A percentile compares a stretch with the other conserved stretches of the same genome.
These are phyloP conservation scores for Leccinum rimulosum DNA, from an alignment of 768 basidiomycete species.

Conservation along the genomic window DNA sequence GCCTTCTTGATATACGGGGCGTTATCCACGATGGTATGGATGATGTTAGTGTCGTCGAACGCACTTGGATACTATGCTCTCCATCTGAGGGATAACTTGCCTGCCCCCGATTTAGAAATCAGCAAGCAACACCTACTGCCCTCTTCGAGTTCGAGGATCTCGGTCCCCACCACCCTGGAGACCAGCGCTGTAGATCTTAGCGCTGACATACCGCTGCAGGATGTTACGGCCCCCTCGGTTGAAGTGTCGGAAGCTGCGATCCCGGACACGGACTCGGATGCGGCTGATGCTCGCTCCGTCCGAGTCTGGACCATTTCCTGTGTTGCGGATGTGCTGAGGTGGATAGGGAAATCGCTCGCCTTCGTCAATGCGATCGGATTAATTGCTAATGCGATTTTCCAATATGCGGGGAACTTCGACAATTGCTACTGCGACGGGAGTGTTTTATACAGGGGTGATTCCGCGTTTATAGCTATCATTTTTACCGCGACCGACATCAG, in stretches of 20 bases:
- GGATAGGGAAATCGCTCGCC: conserved; percentile 28
- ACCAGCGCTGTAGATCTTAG: too few relatives aligned
- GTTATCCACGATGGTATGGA: conserved; percentile 30
- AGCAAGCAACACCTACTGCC: too few relatives aligned
- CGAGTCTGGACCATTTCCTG: too few relatives aligned
- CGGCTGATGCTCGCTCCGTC: too few relatives aligned
- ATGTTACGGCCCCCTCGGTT: too few relatives aligned
- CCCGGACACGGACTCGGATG: too few relatives aligned
- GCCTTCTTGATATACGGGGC: conserved; percentile 31
- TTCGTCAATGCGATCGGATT: conserved; percentile 26
- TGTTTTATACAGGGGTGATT: conserved; percentile 13
- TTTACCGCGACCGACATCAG: conserved; percentile 15
- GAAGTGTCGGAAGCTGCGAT: background rate
- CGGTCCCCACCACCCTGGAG: too few relatives aligned
- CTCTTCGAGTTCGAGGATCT: too few relatives aligned
- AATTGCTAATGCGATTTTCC: conserved; percentile 27
- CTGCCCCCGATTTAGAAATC: background rate
- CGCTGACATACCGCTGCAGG: too few relatives aligned
- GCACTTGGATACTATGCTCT: conserved; percentile 18
- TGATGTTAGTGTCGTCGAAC: conserved; percentile 30
- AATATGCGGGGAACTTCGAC: conserved; percentile 25
- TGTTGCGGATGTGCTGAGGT: conserved; percentile 20
- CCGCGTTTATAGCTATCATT: conserved; percentile 32
- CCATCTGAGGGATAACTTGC: background rate
- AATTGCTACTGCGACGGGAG: conserved; percentile 32